phyloP scores from a whole-genome alignment of 495 filamentous ascomycete genomes.

The Viridothelium virens region DNA sequence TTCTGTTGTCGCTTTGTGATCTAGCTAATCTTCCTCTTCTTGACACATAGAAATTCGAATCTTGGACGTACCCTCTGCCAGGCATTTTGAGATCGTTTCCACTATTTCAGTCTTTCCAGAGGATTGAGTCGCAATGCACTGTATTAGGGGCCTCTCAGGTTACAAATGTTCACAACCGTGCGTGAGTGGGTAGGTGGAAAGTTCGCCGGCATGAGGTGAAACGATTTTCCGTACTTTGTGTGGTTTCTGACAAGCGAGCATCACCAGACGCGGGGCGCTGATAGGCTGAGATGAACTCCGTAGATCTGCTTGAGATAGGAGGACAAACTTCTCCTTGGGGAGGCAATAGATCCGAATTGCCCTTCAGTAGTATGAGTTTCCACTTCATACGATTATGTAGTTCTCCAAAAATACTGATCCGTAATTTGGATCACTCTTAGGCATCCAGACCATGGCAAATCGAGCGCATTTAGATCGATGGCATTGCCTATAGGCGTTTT shows the following conservation, averaged over 20 bases:
- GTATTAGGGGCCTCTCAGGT: too few species aligned
- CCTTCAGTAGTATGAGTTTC: too few species aligned
- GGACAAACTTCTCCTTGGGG: too few species aligned
- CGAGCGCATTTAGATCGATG: background rate
- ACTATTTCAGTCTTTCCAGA: background rate
- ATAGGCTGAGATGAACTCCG: background rate
- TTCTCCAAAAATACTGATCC: too few species aligned
- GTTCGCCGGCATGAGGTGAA: background rate
- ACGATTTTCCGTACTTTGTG: background rate
- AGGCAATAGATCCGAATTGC: too few species aligned
- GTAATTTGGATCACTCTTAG: too few species aligned
- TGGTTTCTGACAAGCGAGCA: background rate
- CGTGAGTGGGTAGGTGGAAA: background rate
- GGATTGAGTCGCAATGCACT: background rate
- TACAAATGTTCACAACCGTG: background rate
- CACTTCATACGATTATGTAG: too few species aligned
- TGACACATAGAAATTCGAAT: background rate
- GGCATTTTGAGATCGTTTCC: background rate
- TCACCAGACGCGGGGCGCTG: background rate
- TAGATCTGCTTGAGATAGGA: background rate
- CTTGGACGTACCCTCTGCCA: conserved; percentile 6
- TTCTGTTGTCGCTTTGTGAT: too few species aligned
- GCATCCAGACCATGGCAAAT: background rate
- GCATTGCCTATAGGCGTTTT: background rate
- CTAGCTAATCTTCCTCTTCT: background rate